Conservation (phyloP, 495 filamentous ascomycete species). For the Extremus antarcticus region DNA sequence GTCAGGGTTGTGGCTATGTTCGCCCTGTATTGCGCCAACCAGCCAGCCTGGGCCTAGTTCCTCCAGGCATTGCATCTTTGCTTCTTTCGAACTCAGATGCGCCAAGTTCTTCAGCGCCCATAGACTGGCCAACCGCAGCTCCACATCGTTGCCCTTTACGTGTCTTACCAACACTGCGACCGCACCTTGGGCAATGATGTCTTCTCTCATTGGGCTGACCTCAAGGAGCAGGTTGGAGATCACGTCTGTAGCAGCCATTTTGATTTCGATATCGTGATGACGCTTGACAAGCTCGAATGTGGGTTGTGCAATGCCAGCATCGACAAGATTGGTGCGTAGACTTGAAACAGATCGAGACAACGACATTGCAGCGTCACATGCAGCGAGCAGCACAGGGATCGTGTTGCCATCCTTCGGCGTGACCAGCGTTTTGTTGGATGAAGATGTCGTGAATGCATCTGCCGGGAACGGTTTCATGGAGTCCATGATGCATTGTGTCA, state of each 20-base stretch:
- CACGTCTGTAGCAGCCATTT: constrained; percentile 71
- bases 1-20: constrained; percentile 36
- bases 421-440: background rate
- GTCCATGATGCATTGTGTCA: constrained; percentile 70
- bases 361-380: constrained; percentile 66
- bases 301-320: constrained; percentile 69
- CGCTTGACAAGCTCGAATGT: constrained; percentile 59
- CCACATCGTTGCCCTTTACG: constrained; percentile 62
- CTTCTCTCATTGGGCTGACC: constrained; percentile 81
- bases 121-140: constrained; percentile 65
- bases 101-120: constrained; percentile 92
- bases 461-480: constrained; percentile 51
- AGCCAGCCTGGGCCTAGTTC: constrained; percentile 71
- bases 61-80: constrained; percentile 65
- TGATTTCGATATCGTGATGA: constrained; percentile 67
- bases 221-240: constrained; percentile 76
- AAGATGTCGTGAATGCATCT: background rate
- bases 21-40: constrained; percentile 30
- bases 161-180: constrained; percentile 71
- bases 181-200: constrained; percentile 64
- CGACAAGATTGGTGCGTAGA: constrained; percentile 74
- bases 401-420: constrained; percentile 37
- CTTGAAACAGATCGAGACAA: constrained; percentile 75
- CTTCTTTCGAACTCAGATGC: constrained; percentile 49
- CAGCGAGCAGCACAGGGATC: constrained; percentile 63